Base-by-base conservation (phyloP, 2,329 filamentous ascomycete genomes). In the Daldinia sp. region DNA sequence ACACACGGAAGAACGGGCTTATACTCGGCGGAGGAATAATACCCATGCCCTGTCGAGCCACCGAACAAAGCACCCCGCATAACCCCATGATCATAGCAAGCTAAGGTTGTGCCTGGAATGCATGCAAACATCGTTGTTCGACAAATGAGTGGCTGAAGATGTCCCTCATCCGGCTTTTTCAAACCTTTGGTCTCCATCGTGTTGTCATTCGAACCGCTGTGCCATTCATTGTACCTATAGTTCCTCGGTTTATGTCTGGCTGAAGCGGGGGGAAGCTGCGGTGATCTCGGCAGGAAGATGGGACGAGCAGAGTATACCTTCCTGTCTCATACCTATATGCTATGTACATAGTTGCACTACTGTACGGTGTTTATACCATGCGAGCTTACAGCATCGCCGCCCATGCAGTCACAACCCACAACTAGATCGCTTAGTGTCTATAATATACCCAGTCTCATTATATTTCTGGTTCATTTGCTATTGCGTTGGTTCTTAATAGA, bases 211-310 rank as follows among this genome's bases (percentile, higher is more conserved):
- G 32, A 57, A 13, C 25, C 21, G 39, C 41, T 50, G 52, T 63
- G 37, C 34, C 55, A 48, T 51, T 50, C 51, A 32, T 52, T 10
- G 29, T 25, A 65, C 27, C 32, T 41, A 19, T 47, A 34, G n/a
- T n/a, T n/a, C 50, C 37, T 23, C 30, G 49, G 19, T 13, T 19
- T 45, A 48, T 43, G 21, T 45, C 51, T 56, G 17, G 50, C 30
- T 50, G 43, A 47, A 23, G 60, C 45, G 63, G 39, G 58, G 63
- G 63, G 50, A 30, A 23, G 4, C 35, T 55, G 13, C 53, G 57
- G 39, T 53, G 47, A 35, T 56, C 50, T 63, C 60, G 54, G 60
- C 17, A 55, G 50, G 60, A 55, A 56, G 52, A 64, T 61, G 52
- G 21, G 57, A 57, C 56, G 58, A 61, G 39, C 35, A 37, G 39